Conservation (phyloP, 805 yeast genomes). For the Metschnikowia anglica region DNA sequence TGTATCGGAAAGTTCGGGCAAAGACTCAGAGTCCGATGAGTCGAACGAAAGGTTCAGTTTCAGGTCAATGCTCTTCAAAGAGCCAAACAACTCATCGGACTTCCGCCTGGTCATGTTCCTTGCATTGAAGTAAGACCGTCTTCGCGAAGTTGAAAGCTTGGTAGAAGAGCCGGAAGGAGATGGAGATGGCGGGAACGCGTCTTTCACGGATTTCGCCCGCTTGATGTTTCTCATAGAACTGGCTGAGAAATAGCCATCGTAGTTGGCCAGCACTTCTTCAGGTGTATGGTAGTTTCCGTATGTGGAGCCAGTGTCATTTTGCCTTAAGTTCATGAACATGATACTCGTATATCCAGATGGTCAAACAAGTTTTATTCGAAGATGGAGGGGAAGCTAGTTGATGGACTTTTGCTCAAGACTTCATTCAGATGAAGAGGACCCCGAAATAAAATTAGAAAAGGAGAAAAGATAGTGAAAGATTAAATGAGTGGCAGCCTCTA, state of each 20-base stretch:
- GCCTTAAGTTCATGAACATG: neutral
- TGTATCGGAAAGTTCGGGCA: conserved; percentile 39
- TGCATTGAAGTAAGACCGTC: conserved; percentile 1
- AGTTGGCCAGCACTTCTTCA: neutral
- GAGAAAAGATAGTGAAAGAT: neutral
- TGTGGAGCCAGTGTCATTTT: neutral
- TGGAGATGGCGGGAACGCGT: conserved; percentile 15
- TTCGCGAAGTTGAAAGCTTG: neutral
- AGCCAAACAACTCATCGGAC: neutral
- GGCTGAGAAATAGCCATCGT: conserved; percentile 1
- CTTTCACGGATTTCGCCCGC: conserved; percentile 16
- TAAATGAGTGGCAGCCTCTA: conserved; percentile 10
- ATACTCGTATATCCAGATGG: neutral
- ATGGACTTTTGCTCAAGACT: neutral
- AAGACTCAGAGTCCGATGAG: conserved; percentile 35
- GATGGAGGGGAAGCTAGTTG: neutral
- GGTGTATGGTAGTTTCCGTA: neutral
- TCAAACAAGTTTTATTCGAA: neutral
- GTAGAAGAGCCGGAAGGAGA: neutral
- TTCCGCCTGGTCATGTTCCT: neutral
- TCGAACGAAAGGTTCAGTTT: conserved; percentile 4
- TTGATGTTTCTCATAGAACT: conserved; percentile 8
- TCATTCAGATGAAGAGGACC: neutral
- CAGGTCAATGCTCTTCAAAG: neutral
- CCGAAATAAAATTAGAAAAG: neutral